Evolutionary conservation across 2,329 filamentous ascomycete species (phyloP).

Genomic region (Aspergillus aculeatus): DNA sequence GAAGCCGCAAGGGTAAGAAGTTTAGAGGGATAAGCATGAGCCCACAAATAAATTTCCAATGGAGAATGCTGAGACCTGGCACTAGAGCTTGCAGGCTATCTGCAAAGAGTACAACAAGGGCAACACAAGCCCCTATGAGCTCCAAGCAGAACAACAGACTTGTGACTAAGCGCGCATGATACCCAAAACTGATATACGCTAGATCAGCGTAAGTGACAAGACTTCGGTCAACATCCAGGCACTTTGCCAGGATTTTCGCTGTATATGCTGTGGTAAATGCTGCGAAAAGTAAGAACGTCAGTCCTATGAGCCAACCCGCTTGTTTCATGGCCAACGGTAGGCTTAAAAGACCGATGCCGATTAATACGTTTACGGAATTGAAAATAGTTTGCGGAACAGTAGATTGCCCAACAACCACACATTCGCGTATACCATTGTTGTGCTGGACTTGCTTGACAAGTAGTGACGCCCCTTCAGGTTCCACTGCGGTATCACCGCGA

Average conservation of each 20-base stretch:
- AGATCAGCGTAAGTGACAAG: conserved; percentile 94
- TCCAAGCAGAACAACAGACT: conserved; percentile 87
- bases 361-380: conserved; percentile 91
- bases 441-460: conserved; percentile 88
- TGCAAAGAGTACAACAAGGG: conserved; percentile 86
- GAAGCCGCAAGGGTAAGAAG: conserved; percentile 75
- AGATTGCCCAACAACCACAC: conserved; percentile 87
- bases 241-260: conserved; percentile 78
- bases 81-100: conserved; percentile 81
- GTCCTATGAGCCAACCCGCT: conserved; percentile 82
- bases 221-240: conserved; percentile 78
- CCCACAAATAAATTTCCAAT: conserved; percentile 86
- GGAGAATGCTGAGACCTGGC: conserved; percentile 63
- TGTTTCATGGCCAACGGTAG: conserved; percentile 85
- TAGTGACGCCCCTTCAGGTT: conserved; percentile 68
- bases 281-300: conserved; percentile 70
- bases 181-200: conserved; percentile 86
- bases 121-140: conserved; percentile 82
- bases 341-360: conserved; percentile 85
- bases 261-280: conserved; percentile 81
- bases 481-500: conserved; percentile 46
- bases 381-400: conserved; percentile 93
- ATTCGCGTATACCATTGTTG: conserved; percentile 75
- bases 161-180: conserved; percentile 74
- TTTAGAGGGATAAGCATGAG: conserved; percentile 76